phyloP scores from a whole-genome alignment of 2,329 filamentous ascomycete species.

The Fusarium solani-melongenae region DNA sequence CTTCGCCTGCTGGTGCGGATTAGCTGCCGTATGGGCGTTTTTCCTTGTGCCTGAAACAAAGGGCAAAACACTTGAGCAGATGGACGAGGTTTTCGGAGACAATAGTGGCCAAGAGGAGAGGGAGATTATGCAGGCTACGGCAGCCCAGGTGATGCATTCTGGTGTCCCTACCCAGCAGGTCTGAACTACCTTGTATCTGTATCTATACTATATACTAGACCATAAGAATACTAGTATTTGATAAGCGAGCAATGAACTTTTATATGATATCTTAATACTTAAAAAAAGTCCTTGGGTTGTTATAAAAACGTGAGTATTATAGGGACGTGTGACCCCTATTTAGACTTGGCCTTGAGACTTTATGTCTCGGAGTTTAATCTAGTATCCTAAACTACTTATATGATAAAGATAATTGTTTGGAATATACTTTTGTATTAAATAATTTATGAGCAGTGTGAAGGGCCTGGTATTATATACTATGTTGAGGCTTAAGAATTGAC shows the following conservation, averaged over 20 bases:
- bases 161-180: not conserved
- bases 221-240: not conserved
- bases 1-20: conserved; percentile 61
- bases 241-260: not conserved
- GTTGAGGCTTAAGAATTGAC: not conserved
- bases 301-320: not conserved
- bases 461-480: not conserved
- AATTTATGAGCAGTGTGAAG: not conserved
- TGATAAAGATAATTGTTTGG: not conserved
- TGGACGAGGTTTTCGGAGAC: conserved; percentile 74
- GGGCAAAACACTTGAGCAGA: conserved; percentile 79
- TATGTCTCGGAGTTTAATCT: not conserved
- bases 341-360: not conserved
- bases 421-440: not conserved
- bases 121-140: conserved; percentile 9
- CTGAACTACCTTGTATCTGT: not conserved
- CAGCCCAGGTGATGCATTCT: not conserved
- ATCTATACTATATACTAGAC: not conserved
- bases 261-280: not conserved
- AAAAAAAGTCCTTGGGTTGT: too few relatives aligned
- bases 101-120: conserved; percentile 18
- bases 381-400: not conserved
- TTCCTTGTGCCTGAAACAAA: conserved; percentile 72
- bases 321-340: not conserved
- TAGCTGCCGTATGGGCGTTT: conserved; percentile 70